These are phyloP conservation scores for Gossypium gossypioides DNA, from an alignment of 441 rosid species.

Conservation along the genomic window DNA sequence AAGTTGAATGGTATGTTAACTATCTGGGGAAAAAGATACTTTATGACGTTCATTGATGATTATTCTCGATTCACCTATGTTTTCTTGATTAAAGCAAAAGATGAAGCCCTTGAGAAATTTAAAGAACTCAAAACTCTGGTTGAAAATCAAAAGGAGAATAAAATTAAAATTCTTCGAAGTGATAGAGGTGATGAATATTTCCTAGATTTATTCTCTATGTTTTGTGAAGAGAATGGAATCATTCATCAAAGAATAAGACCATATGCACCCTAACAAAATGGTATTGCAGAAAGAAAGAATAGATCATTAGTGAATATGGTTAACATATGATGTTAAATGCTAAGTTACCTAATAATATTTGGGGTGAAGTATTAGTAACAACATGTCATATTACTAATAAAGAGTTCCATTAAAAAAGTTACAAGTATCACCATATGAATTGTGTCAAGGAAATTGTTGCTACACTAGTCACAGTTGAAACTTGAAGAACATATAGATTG, in stretches of 20 bases:
- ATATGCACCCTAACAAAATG: background rate
- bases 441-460: background rate
- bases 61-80: background rate
- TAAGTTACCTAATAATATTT: background rate
- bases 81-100: background rate
- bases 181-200: no score
- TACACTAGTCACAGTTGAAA: no score
- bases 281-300: background rate
- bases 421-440: background rate
- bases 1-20: background rate
- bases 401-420: background rate
- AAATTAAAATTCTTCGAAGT: background rate
- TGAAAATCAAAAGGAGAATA: background rate
- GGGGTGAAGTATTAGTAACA: background rate
- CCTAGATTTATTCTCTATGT: no score
- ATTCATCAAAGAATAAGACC: no score
- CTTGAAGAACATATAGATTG: no score
- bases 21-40: background rate
- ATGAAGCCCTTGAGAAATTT: background rate
- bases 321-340: background rate
- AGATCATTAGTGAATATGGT: background rate
- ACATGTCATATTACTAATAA: background rate
- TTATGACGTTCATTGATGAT: background rate
- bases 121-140: background rate
- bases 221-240: no score